phyloP scores from a whole-genome alignment of 2,329 filamentous ascomycete genomes.

The Pestalotiopsis sp. region DNA sequence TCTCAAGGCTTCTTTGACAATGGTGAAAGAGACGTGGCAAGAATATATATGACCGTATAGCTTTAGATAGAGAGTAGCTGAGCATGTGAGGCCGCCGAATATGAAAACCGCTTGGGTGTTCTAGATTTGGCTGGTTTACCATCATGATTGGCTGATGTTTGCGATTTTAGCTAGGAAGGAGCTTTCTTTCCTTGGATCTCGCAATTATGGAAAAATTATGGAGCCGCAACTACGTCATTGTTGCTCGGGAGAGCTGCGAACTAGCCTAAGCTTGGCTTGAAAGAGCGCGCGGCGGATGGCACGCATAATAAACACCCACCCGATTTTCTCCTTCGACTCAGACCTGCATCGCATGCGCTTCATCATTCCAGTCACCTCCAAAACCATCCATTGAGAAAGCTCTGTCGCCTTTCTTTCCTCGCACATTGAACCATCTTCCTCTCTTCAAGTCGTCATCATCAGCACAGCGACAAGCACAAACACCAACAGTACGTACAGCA shows the following conservation, averaged over 20 bases:
- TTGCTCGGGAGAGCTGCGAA: not conserved
- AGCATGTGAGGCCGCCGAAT: too few relatives aligned
- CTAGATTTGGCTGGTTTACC: too few relatives aligned
- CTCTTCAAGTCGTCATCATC: not conserved
- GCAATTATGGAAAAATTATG: not conserved
- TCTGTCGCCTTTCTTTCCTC: not conserved
- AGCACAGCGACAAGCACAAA: not conserved
- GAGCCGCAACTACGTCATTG: slow-evolving; percentile 13
- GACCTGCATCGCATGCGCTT: slow-evolving; percentile 4
- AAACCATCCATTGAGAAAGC: not conserved
- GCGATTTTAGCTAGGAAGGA: not conserved
- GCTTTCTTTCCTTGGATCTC: slow-evolving; percentile 4
- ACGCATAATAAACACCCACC: not conserved
- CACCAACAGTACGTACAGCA: not conserved
- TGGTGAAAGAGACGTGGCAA: too few relatives aligned
- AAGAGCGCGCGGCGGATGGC: not conserved
- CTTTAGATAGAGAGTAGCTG: too few relatives aligned
- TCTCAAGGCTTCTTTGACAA: too few relatives aligned
- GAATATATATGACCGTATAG: too few relatives aligned
- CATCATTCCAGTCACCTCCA: not conserved
- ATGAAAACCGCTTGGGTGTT: too few relatives aligned
- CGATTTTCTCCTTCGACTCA: slow-evolving; percentile 2
- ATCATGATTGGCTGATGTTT: too few relatives aligned
- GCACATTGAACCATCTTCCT: not conserved
- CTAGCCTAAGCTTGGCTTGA: not conserved